phyloP scores from a whole-genome alignment of 345 rosid species.

The Laguncularia racemosa region DNA sequence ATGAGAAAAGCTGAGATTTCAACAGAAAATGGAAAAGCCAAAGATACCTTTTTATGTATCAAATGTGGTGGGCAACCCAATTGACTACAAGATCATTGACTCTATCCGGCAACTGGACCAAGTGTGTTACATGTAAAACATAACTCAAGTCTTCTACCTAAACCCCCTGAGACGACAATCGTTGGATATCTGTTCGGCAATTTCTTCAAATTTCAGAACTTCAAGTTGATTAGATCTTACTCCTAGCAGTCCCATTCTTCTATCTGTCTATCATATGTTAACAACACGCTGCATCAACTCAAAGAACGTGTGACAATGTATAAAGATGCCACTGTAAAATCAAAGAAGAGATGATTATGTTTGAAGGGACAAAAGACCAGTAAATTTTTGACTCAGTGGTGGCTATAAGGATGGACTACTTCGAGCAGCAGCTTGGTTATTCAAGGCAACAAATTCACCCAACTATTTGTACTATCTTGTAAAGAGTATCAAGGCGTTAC shows the following conservation, averaged over 20 bases:
- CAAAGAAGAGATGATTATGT: too few species aligned
- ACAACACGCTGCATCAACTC: too few species aligned
- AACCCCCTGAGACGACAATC: conserved; percentile 27
- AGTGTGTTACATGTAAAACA: conserved; percentile 34
- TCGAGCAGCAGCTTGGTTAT: conserved; percentile 88
- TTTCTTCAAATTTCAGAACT: conserved; percentile 41
- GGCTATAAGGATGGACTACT: conserved; percentile 90
- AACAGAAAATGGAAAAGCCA: conserved; percentile 38
- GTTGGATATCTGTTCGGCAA: conserved; percentile 34
- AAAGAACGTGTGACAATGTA: too few species aligned
- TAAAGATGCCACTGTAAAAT: too few species aligned
- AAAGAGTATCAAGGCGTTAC: conserved; percentile 19
- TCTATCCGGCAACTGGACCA: conserved; percentile 34
- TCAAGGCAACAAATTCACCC: conserved; percentile 44
- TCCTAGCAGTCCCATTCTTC: conserved; percentile 11
- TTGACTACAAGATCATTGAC: conserved; percentile 41
- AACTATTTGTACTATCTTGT: conserved; percentile 36
- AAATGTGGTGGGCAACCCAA: conserved; percentile 38
- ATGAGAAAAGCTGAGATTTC: conserved; percentile 51
- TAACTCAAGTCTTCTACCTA: conserved; percentile 15
- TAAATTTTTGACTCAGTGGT: too few species aligned
- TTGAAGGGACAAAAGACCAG: too few species aligned
- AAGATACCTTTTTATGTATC: conserved; percentile 46
- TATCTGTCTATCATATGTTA: too few species aligned
- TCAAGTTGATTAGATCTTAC: conserved; percentile 36